These are phyloP conservation scores for Hansfordia pulvinata DNA, from an alignment of 2,329 filamentous ascomycete species.

Conservation along the genomic window DNA sequence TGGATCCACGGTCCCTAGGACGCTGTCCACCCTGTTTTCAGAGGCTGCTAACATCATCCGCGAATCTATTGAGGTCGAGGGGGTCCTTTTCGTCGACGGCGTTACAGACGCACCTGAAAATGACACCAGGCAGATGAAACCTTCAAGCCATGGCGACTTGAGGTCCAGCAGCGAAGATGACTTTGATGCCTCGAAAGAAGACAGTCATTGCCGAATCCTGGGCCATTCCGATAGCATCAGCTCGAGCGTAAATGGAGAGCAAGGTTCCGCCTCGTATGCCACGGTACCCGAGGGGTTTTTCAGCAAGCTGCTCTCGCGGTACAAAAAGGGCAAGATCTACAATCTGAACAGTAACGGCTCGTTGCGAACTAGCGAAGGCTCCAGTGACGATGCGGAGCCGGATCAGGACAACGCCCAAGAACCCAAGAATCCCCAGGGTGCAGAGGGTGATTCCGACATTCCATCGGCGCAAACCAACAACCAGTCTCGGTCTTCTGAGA, in stretches of 20 bases:
- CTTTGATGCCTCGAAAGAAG: too few relatives aligned
- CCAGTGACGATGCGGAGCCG: too few relatives aligned
- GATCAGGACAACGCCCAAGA: constrained; percentile 10
- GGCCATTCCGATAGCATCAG: not conserved
- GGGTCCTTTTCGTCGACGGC: constrained; percentile 20
- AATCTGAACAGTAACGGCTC: constrained; percentile 25
- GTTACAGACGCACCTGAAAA: constrained; percentile 10
- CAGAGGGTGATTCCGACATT: not conserved
- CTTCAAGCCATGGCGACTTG: not conserved
- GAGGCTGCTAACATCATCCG: constrained; percentile 27
- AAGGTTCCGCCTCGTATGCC: constrained; percentile 4
- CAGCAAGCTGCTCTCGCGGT: constrained; percentile 23
- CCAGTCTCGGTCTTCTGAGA: not conserved
- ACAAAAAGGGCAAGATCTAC: constrained; percentile 32
- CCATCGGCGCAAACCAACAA: not conserved
- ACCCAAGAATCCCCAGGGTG: not conserved
- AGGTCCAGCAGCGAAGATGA: too few relatives aligned
- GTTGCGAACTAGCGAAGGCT: constrained; percentile 17
- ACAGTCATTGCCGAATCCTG: constrained; percentile 1
- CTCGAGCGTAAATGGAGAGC: constrained; percentile 8
- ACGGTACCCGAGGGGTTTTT: constrained; percentile 24
- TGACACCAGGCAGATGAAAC: not conserved
- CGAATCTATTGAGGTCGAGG: constrained; percentile 27
- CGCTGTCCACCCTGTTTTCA: constrained; percentile 17
- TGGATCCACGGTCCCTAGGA: constrained; percentile 1